Evolutionary conservation across 257 asterid species (phyloP), one percentile per base, ranked within the genome.

Genomic region (Nicotiana otophora): DNA sequence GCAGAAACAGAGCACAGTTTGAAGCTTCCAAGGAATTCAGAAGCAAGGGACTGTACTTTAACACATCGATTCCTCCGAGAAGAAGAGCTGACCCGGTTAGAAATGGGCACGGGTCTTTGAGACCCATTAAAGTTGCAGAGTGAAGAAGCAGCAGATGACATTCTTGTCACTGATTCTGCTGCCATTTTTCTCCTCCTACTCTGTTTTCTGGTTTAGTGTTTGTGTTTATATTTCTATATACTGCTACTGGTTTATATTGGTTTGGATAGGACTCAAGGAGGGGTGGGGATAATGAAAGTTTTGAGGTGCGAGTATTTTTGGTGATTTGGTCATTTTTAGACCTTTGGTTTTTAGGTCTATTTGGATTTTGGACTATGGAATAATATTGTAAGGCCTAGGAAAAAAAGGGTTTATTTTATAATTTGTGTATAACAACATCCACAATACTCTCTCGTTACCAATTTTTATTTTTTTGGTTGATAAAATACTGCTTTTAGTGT

Each of bases 61-160:
- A n/a, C 77, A 78, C 54, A 61, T 28, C 91, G 91, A 34, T 95
- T 91, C 42, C 92, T 91, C 26, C 84, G 51, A 42, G 90, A 82
- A 74, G 92, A 87, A 14, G 81, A 42, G 12, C 12, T 66, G 57
- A 86, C 89, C 31, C 91, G 14, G 61, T 10, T 19, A 1, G 82
- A 86, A 76, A 88, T 26, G 20, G 93, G 92, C 74, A 92, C 85
- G 81, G 89, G 82, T 4, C 93, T 90, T 79, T 60, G 51, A 54
- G 94, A 89, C 19, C 95, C 97, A 81, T 89, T 88, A 70, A 92
- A 88, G 88, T 91, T 94, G 85, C 94, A 92, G 85, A 92, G 83
- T 31, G 97, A 88, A 77, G 97, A 91, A 60, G 96, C 92, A 53
- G 91, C 87, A 15, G 97, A 69, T 57, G 98, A 88, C 84, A 90